Percentiles rank a stretch among this genome's conserved stretches.
phyloP scores from a whole-genome alignment of 768 basidiomycete species.

The Mycena vulgaris region DNA sequence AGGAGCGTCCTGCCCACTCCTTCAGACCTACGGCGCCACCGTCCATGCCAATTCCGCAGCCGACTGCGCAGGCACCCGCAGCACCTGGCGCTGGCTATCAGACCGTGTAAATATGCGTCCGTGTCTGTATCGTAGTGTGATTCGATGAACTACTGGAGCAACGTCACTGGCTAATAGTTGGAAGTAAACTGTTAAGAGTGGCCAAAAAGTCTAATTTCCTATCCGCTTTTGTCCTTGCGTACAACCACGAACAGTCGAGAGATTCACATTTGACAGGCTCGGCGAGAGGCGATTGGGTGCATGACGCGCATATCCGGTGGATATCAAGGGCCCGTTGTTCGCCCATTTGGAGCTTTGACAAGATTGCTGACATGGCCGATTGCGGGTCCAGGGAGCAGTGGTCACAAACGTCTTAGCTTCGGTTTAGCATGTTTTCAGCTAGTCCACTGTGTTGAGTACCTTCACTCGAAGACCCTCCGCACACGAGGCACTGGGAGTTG shows the following conservation, averaged over 20 bases:
- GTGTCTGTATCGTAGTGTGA: neutral
- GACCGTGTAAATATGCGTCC: conserved; percentile 49
- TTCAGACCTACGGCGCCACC: conserved; percentile 39
- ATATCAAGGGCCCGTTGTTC: conserved; percentile 70
- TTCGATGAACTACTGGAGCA: neutral
- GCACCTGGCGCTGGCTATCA: conserved; percentile 60
- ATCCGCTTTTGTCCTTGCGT: conserved; percentile 75
- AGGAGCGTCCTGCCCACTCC: conserved; percentile 55
- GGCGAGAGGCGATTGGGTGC: conserved; percentile 66
- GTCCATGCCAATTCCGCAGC: conserved; percentile 35
- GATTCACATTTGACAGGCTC: conserved; percentile 86
- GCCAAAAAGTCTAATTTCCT: conserved; percentile 54
- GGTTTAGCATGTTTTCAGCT: conserved; percentile 5
- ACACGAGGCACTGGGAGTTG: conserved; percentile 79
- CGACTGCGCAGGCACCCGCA: conserved; percentile 39
- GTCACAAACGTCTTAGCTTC: conserved; percentile 75
- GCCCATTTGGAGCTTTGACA: conserved; percentile 66
- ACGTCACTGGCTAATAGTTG: neutral
- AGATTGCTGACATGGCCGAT: conserved; percentile 70
- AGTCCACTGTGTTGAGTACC: conserved; percentile 52
- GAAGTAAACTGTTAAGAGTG: conserved; percentile 39
- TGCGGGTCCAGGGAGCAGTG: conserved; percentile 68
- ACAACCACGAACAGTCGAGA: conserved; percentile 90
- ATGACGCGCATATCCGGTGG: conserved; percentile 82
- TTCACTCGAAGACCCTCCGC: conserved; percentile 68